Base-by-base conservation (phyloP, 2,329 filamentous ascomycete species). In the Trichoderma koningiopsis region DNA sequence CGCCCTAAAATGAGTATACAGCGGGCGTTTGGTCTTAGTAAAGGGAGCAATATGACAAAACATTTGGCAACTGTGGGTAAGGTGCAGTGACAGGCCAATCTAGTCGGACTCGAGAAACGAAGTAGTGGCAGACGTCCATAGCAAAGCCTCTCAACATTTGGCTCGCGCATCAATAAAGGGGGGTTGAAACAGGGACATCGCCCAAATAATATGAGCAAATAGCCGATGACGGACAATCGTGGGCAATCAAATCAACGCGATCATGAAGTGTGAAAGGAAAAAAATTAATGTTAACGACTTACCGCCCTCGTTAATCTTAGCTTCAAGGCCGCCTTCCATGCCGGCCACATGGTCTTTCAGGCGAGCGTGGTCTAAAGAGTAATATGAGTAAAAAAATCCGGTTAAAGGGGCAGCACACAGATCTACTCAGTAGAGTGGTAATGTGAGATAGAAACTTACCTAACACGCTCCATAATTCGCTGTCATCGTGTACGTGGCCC, bases 401-500 rank as follows among this genome's bases (percentile, higher is more conserved):
- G 19, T 24, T 19, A 47, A 16, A 27, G 52, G n/a, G 43, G 35
- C 5, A 5, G 11, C 19, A 37, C 3, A 49, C 3, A 10, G 24
- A n/a, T 35, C 13, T 43, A 19, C 40, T 19, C 3, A 1, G 55
- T 33, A 68, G 61, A 8, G 3, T 22, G 14, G 40, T 13, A 3
- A 40, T 43, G 16, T 27, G 24, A 22, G 27, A 13, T 40, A 27
- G 24, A 60, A 47, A 86, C 91, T 81, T 86, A 95, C 92, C 92
- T 72, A 97, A 85, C 71, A 96, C 94, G 78, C 92, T 97, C 96
- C 96, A 99, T 40, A 99, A 85, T 78, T 98, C 96, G 5, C 94
- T 97, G 80, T 99, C 96, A 80, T 97, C 95, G 77, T 97, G 94
- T 67, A 96, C 93, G 78, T 97, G 92, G 33, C 92, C 93, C 29